phyloP scores from a whole-genome alignment of 108 stramenopile genomes.

The Nannochloropsis granulata region DNA sequence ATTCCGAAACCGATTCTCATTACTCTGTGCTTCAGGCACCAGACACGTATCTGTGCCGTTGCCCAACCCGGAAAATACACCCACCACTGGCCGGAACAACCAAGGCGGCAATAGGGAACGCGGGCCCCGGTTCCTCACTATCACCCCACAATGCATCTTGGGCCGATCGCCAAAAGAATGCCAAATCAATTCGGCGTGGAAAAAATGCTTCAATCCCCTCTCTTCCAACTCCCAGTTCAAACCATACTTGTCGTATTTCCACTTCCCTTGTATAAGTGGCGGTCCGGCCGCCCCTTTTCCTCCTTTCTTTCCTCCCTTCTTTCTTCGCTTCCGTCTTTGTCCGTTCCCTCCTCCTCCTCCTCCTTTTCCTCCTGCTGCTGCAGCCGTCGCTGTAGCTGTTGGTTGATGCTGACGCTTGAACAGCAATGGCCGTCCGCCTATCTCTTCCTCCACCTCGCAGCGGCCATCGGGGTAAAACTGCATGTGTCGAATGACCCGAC shows the following conservation, averaged over 20 bases:
- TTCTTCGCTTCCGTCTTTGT: not conserved
- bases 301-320: not conserved
- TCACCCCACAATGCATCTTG: constrained; percentile 18
- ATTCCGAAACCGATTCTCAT: not conserved
- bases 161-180: constrained; percentile 18
- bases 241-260: not conserved
- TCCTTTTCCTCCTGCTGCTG: not conserved
- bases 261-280: not conserved
- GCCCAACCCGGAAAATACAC: constrained; percentile 5
- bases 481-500: not conserved
- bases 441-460: not conserved
- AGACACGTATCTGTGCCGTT: constrained; percentile 14
- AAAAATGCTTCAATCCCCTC: not conserved
- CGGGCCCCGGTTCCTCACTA: constrained; percentile 11
- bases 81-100: constrained; percentile 20
- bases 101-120: constrained; percentile 11
- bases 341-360: constrained; percentile 7
- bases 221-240: not conserved
- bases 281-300: not conserved
- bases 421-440: not conserved
- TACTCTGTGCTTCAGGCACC: not conserved
- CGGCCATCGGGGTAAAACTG: not conserved
- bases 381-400: not conserved
- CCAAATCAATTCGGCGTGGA: constrained; percentile 23
- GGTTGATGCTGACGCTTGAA: not conserved